Conservation (phyloP, 179 eudicot species). For the Actinidia chinensis region DNA sequence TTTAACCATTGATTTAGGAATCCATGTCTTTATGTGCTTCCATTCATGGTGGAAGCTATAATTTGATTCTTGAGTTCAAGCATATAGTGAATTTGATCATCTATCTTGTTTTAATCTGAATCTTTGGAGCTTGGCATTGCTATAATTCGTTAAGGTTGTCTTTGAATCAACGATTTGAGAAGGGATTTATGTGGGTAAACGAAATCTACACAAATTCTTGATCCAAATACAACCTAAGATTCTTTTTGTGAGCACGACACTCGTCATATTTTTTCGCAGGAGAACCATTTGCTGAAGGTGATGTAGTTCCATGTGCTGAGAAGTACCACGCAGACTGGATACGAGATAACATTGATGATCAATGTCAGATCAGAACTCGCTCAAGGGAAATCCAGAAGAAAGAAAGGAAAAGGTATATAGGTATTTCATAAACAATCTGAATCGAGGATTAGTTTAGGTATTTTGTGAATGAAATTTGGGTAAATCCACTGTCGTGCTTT, state of each 20-base stretch:
- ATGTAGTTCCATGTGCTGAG: slow-evolving; percentile 30
- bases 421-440: too few relatives aligned
- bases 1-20: neutral
- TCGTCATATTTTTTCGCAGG: too few relatives aligned
- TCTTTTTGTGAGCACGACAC: too few relatives aligned
- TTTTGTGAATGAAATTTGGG: neutral
- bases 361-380: neutral
- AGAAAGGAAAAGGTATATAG: neutral
- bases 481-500: neutral
- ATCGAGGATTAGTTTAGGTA: too few relatives aligned
- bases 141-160: neutral
- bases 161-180: neutral
- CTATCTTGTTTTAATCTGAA: too few relatives aligned
- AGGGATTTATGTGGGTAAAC: too few relatives aligned
- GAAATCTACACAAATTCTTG: too few relatives aligned
- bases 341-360: slow-evolving; percentile 15
- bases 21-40: neutral
- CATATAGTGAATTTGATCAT: too few relatives aligned
- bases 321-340: slow-evolving; percentile 32
- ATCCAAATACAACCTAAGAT: too few relatives aligned
- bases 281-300: slow-evolving; percentile 34
- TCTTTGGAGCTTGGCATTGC: neutral
- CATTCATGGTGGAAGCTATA: too few relatives aligned
- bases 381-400: slow-evolving; percentile 21
- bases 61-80: too few relatives aligned